These are phyloP conservation scores for Spergularia azorica DNA, from an alignment of 179 eudicot species.

Conservation along the genomic window DNA sequence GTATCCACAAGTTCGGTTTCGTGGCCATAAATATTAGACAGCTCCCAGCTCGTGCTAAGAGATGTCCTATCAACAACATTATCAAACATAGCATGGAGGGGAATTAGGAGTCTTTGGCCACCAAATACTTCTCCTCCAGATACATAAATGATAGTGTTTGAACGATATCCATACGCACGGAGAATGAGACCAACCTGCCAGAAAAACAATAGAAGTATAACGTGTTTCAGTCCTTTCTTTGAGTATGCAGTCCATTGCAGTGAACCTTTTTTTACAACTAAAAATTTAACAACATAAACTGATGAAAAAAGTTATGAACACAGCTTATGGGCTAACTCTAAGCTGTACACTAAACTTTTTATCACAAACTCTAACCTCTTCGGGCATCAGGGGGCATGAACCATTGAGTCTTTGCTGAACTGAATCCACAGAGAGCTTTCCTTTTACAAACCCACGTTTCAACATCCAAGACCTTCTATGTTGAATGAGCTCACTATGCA, in stretches of 20 bases:
- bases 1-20: constrained; percentile 54
- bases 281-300: too few relatives aligned
- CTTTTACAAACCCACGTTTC: constrained; percentile 84
- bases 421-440: constrained; percentile 76
- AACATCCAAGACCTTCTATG: constrained; percentile 92
- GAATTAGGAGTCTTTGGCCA: constrained; percentile 82
- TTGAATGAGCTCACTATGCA: constrained; percentile 88
- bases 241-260: too few relatives aligned
- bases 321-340: background rate
- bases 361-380: constrained; percentile 57
- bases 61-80: constrained; percentile 86
- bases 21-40: constrained; percentile 66
- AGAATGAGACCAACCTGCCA: constrained; percentile 77
- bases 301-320: background rate
- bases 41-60: constrained; percentile 64
- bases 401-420: constrained; percentile 68
- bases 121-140: constrained; percentile 95
- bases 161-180: constrained; percentile 85
- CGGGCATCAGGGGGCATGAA: constrained; percentile 89
- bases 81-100: constrained; percentile 88
- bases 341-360: background rate
- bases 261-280: too few relatives aligned
- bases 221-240: too few relatives aligned
- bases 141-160: constrained; percentile 75
- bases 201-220: background rate